Conservation (phyloP, 2,329 filamentous ascomycete species). For the Diaporthe sp. region DNA sequence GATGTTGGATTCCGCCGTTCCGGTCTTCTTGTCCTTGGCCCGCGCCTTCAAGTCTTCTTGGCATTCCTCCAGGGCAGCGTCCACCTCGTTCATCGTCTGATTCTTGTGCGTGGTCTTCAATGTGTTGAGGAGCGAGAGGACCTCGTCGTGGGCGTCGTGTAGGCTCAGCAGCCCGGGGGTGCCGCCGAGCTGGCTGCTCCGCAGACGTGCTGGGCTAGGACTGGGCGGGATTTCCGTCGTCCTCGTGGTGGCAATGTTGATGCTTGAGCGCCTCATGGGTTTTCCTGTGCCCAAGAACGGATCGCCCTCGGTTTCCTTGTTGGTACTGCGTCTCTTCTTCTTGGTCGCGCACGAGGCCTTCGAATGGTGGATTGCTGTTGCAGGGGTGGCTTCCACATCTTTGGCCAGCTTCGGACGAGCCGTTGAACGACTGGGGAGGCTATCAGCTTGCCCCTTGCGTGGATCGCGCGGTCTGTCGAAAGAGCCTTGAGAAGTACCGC, state of each 20-base stretch:
- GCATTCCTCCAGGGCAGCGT: not conserved
- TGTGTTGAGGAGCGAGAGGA: not conserved
- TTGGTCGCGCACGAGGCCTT: not conserved
- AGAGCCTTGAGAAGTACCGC: not conserved
- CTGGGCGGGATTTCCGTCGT: not conserved
- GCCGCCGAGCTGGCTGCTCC: not conserved
- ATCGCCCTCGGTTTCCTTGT: not conserved
- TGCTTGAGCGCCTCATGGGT: not conserved
- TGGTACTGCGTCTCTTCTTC: not conserved
- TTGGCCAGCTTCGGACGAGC: not conserved
- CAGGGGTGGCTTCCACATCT: not conserved
- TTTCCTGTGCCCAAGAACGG: not conserved
- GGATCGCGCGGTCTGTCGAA: not conserved
- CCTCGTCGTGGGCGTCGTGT: not conserved
- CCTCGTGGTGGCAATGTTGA: not conserved
- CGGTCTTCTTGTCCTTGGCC: slow-evolving; percentile 5
- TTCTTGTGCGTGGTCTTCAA: not conserved
- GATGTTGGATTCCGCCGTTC: slow-evolving; percentile 7
- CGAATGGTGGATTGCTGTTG: not conserved
- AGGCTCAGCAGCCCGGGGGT: not conserved
- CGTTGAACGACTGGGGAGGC: too few species aligned
- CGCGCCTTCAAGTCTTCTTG: slow-evolving; percentile 8
- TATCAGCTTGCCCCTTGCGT: too few species aligned
- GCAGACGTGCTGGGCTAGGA: not conserved
- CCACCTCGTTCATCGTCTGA: not conserved